Base-by-base conservation (phyloP, 495 filamentous ascomycete species). In the Neurospora cerealis region DNA sequence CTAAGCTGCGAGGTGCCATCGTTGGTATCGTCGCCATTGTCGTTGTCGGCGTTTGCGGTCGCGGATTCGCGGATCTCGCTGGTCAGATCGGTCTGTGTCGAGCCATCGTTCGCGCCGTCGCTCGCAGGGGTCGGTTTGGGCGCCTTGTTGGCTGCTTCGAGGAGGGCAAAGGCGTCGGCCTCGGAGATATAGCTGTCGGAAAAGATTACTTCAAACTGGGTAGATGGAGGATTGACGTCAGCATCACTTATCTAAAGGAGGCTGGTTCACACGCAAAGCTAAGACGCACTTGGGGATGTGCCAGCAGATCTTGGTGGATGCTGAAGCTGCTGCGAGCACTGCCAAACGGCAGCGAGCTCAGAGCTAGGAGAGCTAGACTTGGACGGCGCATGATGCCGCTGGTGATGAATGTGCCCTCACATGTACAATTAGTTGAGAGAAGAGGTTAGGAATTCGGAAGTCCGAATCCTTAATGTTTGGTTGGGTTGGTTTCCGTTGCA, bases 261-360 rank as follows among this genome's bases (percentile, higher is more conserved):
- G 40, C 40, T 41, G 39, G 39, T 41, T 1, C 3, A n/a, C 17
- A 44, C 7, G 42, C 19, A 46, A 37, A 66, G 24, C 40, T 2
- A n/a, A 41, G 70, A 79, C 84, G 40, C 83, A 96, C 94, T 85
- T 98, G 96, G 36, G 96, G 96, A 85, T 92, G 93, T 28, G 96
- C 95, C 42, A 97, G 86, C 11, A 99, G 80, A 81, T 99, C 96
- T 79, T 98, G 95, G 77, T 96, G 89, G 40, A 97, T 91, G 76
- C 84, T 87, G 74, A 87, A 87, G 48, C 83, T 78, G 48, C 81
- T 77, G 9, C 83, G 83, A 73, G 84, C 85, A 70, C 70, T 72
- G 72, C 79, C 80, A 37, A 85, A 80, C 80, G 77, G 80, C 75
- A 83, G 77, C 74, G 78, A 80, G 24, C 54, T 62, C 54, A 62